Base-by-base conservation (phyloP, 31 red algal genomes). In the Odonthalia washingtoniensis region DNA sequence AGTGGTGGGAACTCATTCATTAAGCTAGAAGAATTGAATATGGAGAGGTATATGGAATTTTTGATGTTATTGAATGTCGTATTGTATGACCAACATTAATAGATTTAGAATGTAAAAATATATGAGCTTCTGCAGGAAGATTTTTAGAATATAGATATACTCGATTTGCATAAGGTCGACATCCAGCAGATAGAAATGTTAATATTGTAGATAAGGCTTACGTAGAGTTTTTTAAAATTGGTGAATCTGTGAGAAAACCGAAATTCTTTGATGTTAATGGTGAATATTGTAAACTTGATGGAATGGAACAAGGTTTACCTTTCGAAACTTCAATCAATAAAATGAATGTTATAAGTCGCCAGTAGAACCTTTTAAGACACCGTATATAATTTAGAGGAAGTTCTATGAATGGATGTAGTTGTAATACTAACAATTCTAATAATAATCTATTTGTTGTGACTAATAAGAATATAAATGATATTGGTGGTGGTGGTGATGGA, bases 151-250 rank as follows among this genome's bases (percentile, higher is more conserved):
- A 80, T 46, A 74, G 78, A 44, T 88, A 84, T 46, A 66, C 77
- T 5, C 43, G 57, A 21, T 72, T 68, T 46, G 6, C 60, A 26
- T 83, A 87, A 46, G 90, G 90, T 21, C 52, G 65, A 46, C 53
- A 38, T 36, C 88, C 87, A 16, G 81, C 65, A 5, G 82, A 91
- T 78, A 70, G 63, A 1, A 88, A 66, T 26, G 45, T 81, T 39
- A 75, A 81, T 37, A 79, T 89, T 0, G 34, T 43, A 3, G 75
- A 39, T 1, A n/a, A 81, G 40, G 90, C 70, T 24, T 37, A 9
- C n/a, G 78, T 95, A 30, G 49, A 86, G 36, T 95, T 91, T 81
- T 94, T 75, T 65, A 88, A 88, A 67, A 94, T 88, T 85, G 91
- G 91, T 1, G 35, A 18, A 3, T 26, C 5, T 27, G 2, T 94